Conservation (phyloP, 1,284 basidiomycete species). For the Ganoderma sp. region DNA sequence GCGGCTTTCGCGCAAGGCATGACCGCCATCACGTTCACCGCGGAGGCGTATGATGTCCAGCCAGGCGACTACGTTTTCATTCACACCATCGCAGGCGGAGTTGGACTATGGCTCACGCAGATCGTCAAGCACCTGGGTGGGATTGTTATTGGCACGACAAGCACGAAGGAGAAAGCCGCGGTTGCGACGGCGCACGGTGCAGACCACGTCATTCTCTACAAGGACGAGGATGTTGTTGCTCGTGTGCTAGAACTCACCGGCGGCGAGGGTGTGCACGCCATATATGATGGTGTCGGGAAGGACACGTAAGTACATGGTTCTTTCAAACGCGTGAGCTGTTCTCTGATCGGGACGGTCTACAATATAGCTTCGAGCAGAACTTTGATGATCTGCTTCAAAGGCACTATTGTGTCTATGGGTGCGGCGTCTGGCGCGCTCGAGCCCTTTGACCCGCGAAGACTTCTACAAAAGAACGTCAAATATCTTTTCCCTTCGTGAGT, state of each 20-base stretch:
- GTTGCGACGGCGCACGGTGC: constrained; percentile 84
- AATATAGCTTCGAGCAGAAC: constrained; percentile 75
- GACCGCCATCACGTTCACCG: neutral
- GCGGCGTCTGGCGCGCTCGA: constrained; percentile 87
- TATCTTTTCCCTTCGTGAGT: constrained; percentile 78
- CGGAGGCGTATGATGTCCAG: constrained; percentile 86
- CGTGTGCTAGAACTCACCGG: constrained; percentile 80
- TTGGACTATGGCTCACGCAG: constrained; percentile 69
- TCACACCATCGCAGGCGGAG: constrained; percentile 90
- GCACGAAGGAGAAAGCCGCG: constrained; percentile 84
- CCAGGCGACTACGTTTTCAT: constrained; percentile 77
- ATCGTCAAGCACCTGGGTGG: constrained; percentile 76
- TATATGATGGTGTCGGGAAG: constrained; percentile 95
- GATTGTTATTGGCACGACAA: constrained; percentile 95
- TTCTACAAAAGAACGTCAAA: constrained; percentile 85
- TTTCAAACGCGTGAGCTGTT: neutral
- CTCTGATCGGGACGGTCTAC: neutral
- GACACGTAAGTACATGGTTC: constrained; percentile 67
- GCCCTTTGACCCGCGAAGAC: constrained; percentile 76
- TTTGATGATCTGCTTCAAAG: constrained; percentile 83
- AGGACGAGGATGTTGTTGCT: constrained; percentile 69
- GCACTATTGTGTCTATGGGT: constrained; percentile 86
- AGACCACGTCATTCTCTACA: constrained; percentile 87
- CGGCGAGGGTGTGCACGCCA: constrained; percentile 84
- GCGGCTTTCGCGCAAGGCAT: constrained; percentile 51